Base-by-base conservation (phyloP, 176 grass and related monocot species). In the Oryza coarctata region DNA sequence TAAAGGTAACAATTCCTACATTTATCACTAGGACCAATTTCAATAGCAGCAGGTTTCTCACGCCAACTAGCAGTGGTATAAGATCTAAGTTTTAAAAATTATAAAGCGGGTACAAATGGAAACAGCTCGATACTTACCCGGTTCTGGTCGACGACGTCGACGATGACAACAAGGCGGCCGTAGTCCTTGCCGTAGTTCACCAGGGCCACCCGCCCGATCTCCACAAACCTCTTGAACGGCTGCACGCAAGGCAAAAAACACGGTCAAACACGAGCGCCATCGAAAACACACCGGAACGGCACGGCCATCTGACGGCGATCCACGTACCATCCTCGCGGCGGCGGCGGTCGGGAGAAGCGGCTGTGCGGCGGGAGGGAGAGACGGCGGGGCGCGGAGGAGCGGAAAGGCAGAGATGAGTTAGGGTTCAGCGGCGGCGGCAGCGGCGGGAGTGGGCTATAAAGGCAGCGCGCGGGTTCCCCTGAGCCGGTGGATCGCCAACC, bases 161-260 rank as follows among this genome's bases (percentile, higher is more conserved):
- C 91, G 77, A 97, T 97, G 50, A 97, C 94, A 15, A 97, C 94
- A 18, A 97, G 83, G 13, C 75, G 80, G 62, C 94, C 91, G 33
- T 97, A 97, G 35, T 93, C 94, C 80, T 93, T 91, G 77, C 91
- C 94, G 43, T 97, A 93, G 91, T 93, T 97, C 69, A 97, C 88
- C 71, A 97, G 78, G 69, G 94, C 94, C 82, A 97, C 91, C 13
- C 94, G 88, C 76, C 91, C 94, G 81, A 97, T 97, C 91, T 97
- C 94, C 17, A 97, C 91, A 79, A 92, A 97, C 73, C 94, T 79
- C 86, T 97, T 97, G 91, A 97, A 89, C 70, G 87, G 82, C 93
- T 95, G 79, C 73, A 88, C 11, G 12, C 34, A 71, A 18, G 43
- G 18, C 15, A 88, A 71, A 60, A 10, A 36, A 30, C 22, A 23